A percentile compares a stretch with the other conserved stretches of the same genome.
Conservation (phyloP, 2,329 filamentous ascomycete species). For the Beauveria scarabaeidicola region DNA sequence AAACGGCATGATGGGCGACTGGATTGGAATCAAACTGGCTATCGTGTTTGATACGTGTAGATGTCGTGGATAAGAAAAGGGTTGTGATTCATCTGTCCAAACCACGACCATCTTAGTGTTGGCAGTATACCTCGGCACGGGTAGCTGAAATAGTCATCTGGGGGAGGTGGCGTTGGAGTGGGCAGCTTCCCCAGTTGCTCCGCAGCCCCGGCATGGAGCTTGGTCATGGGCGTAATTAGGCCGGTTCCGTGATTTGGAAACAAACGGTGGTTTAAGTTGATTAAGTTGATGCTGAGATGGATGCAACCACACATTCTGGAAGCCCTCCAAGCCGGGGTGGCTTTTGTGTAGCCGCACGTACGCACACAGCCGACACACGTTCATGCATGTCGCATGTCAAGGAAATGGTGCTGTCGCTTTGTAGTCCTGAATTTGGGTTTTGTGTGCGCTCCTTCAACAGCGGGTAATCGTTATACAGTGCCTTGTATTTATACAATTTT, state of each 20-base stretch:
- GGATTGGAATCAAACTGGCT: not conserved
- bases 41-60: not conserved
- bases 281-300: too few relatives aligned
- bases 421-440: too few relatives aligned
- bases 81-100: not conserved
- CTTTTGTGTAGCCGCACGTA: too few relatives aligned
- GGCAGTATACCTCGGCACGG: not conserved
- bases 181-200: slow-evolving; percentile 1
- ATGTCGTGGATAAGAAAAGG: not conserved
- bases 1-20: slow-evolving; percentile 19
- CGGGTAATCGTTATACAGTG: too few relatives aligned
- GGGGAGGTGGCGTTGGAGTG: not conserved
- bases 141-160: not conserved
- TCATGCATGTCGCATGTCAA: too few relatives aligned
- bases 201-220: not conserved
- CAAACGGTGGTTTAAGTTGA: too few relatives aligned
- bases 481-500: too few relatives aligned
- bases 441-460: too few relatives aligned
- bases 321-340: too few relatives aligned
- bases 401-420: too few relatives aligned
- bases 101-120: not conserved
- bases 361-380: too few relatives aligned
- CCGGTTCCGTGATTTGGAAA: not conserved
- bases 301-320: too few relatives aligned
- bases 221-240: not conserved